Percentiles rank a stretch among this genome's conserved stretches.
These are phyloP conservation scores for Vanrija pseudolonga DNA, from an alignment of 1,284 basidiomycete genomes.

Conservation along the genomic window DNA sequence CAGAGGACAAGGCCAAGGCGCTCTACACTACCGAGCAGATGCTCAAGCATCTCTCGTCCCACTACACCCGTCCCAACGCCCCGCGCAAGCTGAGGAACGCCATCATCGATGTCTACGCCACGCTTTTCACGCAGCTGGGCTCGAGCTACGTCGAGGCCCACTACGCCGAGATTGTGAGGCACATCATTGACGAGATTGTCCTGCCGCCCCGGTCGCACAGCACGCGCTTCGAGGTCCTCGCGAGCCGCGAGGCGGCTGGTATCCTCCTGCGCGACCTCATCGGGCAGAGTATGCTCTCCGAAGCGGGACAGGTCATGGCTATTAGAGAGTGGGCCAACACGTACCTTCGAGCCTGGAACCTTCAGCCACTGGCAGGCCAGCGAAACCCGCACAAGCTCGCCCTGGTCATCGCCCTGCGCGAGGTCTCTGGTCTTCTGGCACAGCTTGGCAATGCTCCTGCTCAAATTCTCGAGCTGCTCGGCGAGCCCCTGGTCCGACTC, in stretches of 20 bases:
- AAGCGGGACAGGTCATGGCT: constrained; percentile 87
- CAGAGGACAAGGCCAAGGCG: constrained; percentile 62
- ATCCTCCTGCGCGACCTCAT: constrained; percentile 80
- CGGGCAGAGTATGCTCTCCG: constrained; percentile 79
- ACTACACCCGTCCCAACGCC: constrained; percentile 70
- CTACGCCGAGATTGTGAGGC: constrained; percentile 72
- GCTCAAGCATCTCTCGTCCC: constrained; percentile 69
- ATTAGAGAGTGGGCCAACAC: constrained; percentile 76
- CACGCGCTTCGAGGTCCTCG: constrained; percentile 69
- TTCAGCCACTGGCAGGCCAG: constrained; percentile 83
- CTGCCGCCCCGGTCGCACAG: constrained; percentile 55
- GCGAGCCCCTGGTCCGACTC: constrained; percentile 79
- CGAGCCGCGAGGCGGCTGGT: constrained; percentile 68
- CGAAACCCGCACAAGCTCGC: constrained; percentile 66
- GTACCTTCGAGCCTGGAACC: constrained; percentile 81
- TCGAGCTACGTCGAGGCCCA: constrained; percentile 74
- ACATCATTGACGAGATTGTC: constrained; percentile 75
- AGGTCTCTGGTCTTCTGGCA: constrained; percentile 77
- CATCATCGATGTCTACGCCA: constrained; percentile 83
- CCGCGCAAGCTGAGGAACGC: constrained; percentile 73
- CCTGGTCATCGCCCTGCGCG: constrained; percentile 72
- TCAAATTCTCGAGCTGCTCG: constrained; percentile 81
- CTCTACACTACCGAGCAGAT: constrained; percentile 75
- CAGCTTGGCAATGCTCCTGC: constrained; percentile 89
- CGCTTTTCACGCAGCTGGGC: constrained; percentile 72